Base-by-base conservation (phyloP, 306 rosid genomes). In the Vicia sativa region DNA sequence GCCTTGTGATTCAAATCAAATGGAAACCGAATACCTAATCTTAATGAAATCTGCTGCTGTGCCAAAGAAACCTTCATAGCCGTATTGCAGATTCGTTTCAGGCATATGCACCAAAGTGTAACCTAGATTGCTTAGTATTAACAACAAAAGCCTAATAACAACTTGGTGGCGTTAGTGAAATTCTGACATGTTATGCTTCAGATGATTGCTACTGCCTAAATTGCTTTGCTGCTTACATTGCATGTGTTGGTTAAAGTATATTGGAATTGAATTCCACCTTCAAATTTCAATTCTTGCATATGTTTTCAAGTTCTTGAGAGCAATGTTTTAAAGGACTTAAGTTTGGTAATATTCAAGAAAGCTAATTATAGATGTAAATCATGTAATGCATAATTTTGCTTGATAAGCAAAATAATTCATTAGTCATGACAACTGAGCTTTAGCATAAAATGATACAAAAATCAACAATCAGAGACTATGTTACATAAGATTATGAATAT, bases 251-350 rank as follows among this genome's bases (percentile, higher is more conserved):
- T 57, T 29, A 28, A 56, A 56, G 14, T 28, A n/a, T 29, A 29
- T 8, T 21, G 42, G 19, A 57, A 19, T 56, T 18, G 39, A 28
- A 6, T 54, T 54, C 37, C 60, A 54, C 35, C 60, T 23, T 12
- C 62, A 56, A 56, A n/a, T 56, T 56, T 56, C 62, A n/a, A 19
- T 29, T 56, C 21, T 28, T 56, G 62, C 62, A 29, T 54, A 25
- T 4, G n/a, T 29, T 56, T 56, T 21, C 41, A 28, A 28, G 62
- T 56, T 56, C 39, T 56, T 56, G 41, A 56, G 14, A 21, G 21
- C 14, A 57, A 29, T 29, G 42, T 6, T 57, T 57, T 57, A 29
- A n/a, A 57, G 42, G 29, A 57, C 42, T 28, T 28, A 14, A 29
- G 4, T 28, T 29, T 29, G 41, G 63, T 28, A 29, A 56, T 6